Evolutionary conservation across 371 early-diverging fungal genomes (phyloP).

Genomic region (Funneliformis caledonium): DNA sequence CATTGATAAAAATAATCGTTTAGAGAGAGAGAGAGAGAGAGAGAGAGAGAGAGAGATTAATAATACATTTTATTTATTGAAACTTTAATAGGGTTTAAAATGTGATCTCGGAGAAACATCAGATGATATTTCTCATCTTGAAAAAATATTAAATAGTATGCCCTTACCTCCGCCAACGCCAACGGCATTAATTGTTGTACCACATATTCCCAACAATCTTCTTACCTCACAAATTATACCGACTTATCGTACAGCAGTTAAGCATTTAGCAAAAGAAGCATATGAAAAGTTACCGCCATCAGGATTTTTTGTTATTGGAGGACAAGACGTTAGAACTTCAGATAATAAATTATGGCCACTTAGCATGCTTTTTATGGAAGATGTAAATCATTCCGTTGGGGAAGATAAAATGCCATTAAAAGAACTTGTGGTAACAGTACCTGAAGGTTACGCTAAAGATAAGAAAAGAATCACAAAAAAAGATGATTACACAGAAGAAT

Average conservation of each 20-base stretch:
- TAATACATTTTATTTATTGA: not conserved
- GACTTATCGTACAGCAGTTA: conserved; percentile 63
- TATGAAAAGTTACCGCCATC: conserved; percentile 56
- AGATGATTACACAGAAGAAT: conserved; percentile 46
- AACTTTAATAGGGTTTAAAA: conserved; percentile 62
- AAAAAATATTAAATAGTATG: conserved; percentile 59
- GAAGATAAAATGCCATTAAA: conserved; percentile 65
- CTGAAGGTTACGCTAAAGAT: conserved; percentile 79
- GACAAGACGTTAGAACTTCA: conserved; percentile 70
- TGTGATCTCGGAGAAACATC: conserved; percentile 81
- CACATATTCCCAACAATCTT: conserved; percentile 60
- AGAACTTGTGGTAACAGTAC: conserved; percentile 83
- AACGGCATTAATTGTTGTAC: conserved; percentile 62
- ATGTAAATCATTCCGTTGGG: conserved; percentile 66
- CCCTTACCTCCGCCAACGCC: conserved; percentile 48
- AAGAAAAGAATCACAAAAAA: conserved; percentile 51
- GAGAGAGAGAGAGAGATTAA: not conserved
- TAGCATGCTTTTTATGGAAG: conserved; percentile 77
- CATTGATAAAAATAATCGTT: not conserved
- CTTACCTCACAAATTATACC: conserved; percentile 55
- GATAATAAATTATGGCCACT: conserved; percentile 73
- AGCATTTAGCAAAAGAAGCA: conserved; percentile 64
- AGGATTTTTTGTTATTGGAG: conserved; percentile 74
- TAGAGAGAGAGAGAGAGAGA: too few species aligned
- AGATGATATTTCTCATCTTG: conserved; percentile 74